Percentiles rank a stretch among this genome's conserved stretches.
Conservation (phyloP, 257 asterid genomes). For the Salvia miltiorrhiza region DNA sequence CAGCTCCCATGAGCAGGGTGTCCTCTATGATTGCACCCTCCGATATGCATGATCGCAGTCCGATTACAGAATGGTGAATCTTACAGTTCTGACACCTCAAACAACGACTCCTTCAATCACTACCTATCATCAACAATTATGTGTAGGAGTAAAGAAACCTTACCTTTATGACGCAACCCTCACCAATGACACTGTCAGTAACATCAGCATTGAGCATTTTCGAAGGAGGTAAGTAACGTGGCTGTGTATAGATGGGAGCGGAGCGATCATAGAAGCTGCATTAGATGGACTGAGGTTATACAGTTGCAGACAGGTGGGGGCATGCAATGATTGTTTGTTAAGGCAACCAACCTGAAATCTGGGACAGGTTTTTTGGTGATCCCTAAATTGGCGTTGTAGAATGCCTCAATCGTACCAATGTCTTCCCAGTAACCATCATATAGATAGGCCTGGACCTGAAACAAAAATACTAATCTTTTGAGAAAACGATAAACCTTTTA, state of each 20-base stretch:
- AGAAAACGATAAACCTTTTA: background rate
- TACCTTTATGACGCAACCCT: conserved; percentile 64
- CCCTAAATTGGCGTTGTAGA: conserved; percentile 65
- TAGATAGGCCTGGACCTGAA: conserved; percentile 62
- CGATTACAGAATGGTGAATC: conserved; percentile 66
- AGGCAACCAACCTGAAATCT: conserved; percentile 46
- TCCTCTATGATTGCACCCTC: conserved; percentile 75
- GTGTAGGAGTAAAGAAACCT: background rate
- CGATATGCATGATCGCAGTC: conserved; percentile 64
- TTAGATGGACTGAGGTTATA: background rate
- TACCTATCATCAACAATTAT: background rate
- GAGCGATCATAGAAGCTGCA: conserved; percentile 65
- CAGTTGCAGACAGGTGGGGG: background rate
- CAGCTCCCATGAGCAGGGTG: conserved; percentile 70
- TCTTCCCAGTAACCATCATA: conserved; percentile 73
- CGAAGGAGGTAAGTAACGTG: conserved; percentile 63
- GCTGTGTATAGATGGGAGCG: conserved; percentile 62
- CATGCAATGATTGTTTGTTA: background rate
- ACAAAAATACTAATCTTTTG: background rate
- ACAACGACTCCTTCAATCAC: background rate
- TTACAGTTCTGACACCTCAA: conserved; percentile 47
- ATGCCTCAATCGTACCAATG: conserved; percentile 65
- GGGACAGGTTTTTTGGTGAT: conserved; percentile 63
- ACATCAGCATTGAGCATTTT: conserved; percentile 67
- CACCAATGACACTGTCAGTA: conserved; percentile 67